Conservation (phyloP, 805 yeast species). For the Zygosaccharomyces bailii region DNA sequence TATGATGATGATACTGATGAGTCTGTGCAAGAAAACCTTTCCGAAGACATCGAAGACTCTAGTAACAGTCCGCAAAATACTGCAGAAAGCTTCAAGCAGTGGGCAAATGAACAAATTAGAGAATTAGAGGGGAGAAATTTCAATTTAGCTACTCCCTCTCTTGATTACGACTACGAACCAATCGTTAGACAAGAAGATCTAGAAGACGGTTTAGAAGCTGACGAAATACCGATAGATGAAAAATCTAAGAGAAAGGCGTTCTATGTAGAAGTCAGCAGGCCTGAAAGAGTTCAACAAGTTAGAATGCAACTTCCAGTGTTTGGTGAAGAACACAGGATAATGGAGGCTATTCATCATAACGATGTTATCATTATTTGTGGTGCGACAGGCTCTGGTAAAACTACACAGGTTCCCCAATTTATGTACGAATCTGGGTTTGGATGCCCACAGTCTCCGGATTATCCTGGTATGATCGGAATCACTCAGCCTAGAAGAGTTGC, state of each 20-base stretch:
- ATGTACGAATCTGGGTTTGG: slow-evolving; percentile 92
- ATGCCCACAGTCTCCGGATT: slow-evolving; percentile 45
- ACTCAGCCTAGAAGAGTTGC: slow-evolving; percentile 97
- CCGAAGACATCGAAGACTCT: too few relatives aligned
- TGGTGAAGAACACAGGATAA: slow-evolving; percentile 83
- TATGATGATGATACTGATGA: slow-evolving; percentile 33
- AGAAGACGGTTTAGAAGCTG: slow-evolving; percentile 65
- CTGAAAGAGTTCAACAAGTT: slow-evolving; percentile 59
- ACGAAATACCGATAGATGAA: slow-evolving; percentile 57
- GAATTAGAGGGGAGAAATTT: slow-evolving; percentile 59
- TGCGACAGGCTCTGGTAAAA: slow-evolving; percentile 98
- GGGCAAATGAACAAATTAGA: slow-evolving; percentile 80
- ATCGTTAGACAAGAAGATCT: slow-evolving; percentile 66
- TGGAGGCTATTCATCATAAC: slow-evolving; percentile 94
- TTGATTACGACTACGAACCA: slow-evolving; percentile 50
- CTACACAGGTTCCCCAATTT: slow-evolving; percentile 97
- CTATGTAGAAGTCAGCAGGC: slow-evolving; percentile 64
- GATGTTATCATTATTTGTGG: slow-evolving; percentile 92
- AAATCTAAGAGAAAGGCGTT: slow-evolving; percentile 51
- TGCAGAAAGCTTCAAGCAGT: slow-evolving; percentile 71
- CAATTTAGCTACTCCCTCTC: slow-evolving; percentile 49
- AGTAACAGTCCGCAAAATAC: too few relatives aligned
- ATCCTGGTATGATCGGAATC: slow-evolving; percentile 92
- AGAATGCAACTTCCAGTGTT: slow-evolving; percentile 81
- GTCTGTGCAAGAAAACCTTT: slow-evolving; percentile 34